phyloP scores from a whole-genome alignment of 805 yeast species.

The Grigorovia humatica region DNA sequence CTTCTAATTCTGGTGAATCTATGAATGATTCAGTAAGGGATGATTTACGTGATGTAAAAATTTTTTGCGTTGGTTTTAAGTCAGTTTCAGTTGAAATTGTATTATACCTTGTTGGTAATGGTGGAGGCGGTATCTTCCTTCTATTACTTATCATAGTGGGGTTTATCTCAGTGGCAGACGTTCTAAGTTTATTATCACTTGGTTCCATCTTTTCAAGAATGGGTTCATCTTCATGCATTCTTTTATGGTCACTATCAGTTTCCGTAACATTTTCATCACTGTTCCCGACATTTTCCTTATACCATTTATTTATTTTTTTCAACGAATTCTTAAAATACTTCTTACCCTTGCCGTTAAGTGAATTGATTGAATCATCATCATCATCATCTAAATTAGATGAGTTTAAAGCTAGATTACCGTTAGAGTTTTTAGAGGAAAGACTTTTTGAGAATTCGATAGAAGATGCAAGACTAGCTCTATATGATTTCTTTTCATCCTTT shows the following conservation, averaged over 20 bases:
- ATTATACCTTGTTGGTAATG: constrained; percentile 1
- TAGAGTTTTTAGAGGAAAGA: constrained; percentile 1
- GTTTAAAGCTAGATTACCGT: constrained; percentile 5
- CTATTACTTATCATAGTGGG: constrained; percentile 27
- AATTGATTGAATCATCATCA: neutral
- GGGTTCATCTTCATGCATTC: constrained; percentile 1
- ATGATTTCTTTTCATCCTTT: constrained; percentile 1
- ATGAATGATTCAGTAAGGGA: neutral
- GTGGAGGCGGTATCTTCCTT: constrained; percentile 19
- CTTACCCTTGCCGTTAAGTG: constrained; percentile 18
- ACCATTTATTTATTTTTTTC: constrained; percentile 61
- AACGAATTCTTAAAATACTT: constrained; percentile 38
- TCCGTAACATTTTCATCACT: constrained; percentile 1
- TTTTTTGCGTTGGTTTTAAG: neutral
- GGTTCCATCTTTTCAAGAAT: neutral
- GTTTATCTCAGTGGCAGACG: constrained; percentile 1
- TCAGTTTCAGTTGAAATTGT: neutral
- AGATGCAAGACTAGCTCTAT: neutral
- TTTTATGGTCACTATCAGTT: neutral
- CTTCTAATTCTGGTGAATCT: constrained; percentile 5
- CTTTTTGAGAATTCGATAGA: neutral
- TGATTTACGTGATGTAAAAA: neutral
- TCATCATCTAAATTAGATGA: constrained; percentile 4
- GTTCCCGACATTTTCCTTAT: constrained; percentile 28
- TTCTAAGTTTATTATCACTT: neutral